Evolutionary conservation across 2,329 filamentous ascomycete genomes (phyloP), one percentile per base, ranked within the genome.

Genomic region (Corynespora cassiicola): DNA sequence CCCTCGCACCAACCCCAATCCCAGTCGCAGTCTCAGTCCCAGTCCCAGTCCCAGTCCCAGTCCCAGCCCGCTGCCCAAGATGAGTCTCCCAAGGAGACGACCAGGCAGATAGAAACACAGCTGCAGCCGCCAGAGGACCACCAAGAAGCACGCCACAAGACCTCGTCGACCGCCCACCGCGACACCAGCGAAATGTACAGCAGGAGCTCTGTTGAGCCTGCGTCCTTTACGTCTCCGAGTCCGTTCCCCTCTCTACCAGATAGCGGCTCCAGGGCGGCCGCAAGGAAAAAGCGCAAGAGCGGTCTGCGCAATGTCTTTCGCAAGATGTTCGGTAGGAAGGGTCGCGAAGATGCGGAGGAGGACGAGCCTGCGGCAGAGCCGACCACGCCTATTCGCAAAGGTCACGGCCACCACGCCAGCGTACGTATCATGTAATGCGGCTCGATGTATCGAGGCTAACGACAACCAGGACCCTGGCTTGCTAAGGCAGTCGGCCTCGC

Each of bases 271-370:
- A 56, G 58, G 29, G 36, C 47, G 31, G 42, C 54, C 8, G 50
- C 59, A 21, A 65, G 59, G 53, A 63, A 61, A 47, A 63, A 66
- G 46, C 59, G 63, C 23, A 65, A 63, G 39, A 66, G 66, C 25
- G 63, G 65, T 7, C 50, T 70, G 17, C 47, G 61, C 22, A 55
- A 56, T 45, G 66, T 66, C 6, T 65, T 70, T 31, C 56, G 65
- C 3, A 66, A 66, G 35, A 69, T 70, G 59, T 69, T 70, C 36
- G 61, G 66, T 10, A 54, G 58, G 23, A 65, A 51, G 39, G 52
- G 54, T 20, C 59, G 54, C 11, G 60, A 65, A 8, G 55, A 58
- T 29, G 38, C 37, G 6, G 46, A 50, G 6, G 49, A 61, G 29
- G 43, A 42, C 8, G 52, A 56, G n/a, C n/a, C n/a, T n/a, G n/a